These are phyloP conservation scores for Berkeleyomyces basicola DNA, from an alignment of 2,329 filamentous ascomycete genomes.

Conservation along the genomic window DNA sequence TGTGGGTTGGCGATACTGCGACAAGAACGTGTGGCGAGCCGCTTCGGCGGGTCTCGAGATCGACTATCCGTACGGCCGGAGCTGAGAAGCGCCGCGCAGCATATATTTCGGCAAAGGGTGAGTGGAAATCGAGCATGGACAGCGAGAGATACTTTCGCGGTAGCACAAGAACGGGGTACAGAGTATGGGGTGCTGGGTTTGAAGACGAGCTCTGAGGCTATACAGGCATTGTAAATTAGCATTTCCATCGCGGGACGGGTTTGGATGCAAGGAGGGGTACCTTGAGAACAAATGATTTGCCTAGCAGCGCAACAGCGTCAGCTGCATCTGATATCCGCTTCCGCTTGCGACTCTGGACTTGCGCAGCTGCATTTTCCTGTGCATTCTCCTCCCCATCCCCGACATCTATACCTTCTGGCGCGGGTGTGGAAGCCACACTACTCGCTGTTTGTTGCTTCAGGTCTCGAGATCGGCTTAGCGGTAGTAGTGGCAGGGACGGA, in stretches of 20 bases:
- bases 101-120: conserved; percentile 30
- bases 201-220: conserved; percentile 41
- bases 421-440: conserved; percentile 2
- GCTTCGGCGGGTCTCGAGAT: conserved; percentile 43
- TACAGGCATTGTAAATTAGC: not conserved
- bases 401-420: conserved; percentile 2
- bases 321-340: conserved; percentile 10
- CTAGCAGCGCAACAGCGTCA: conserved; percentile 7
- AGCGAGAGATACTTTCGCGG: conserved; percentile 43
- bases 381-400: conserved; percentile 1
- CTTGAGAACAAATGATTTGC: conserved; percentile 7
- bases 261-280: not conserved
- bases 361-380: not conserved
- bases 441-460: not conserved
- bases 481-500: conserved; percentile 8
- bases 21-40: conserved; percentile 40
- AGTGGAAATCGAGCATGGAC: conserved; percentile 42
- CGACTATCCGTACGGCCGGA: conserved; percentile 44
- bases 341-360: conserved; percentile 4
- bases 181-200: conserved; percentile 34
- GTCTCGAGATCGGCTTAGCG: not conserved
- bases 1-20: conserved; percentile 6
- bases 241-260: not conserved
- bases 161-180: conserved; percentile 46
- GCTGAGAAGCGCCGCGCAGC: conserved; percentile 41